Conservation (phyloP, 148 eudicot species). For the Vaccinium darrowii region DNA sequence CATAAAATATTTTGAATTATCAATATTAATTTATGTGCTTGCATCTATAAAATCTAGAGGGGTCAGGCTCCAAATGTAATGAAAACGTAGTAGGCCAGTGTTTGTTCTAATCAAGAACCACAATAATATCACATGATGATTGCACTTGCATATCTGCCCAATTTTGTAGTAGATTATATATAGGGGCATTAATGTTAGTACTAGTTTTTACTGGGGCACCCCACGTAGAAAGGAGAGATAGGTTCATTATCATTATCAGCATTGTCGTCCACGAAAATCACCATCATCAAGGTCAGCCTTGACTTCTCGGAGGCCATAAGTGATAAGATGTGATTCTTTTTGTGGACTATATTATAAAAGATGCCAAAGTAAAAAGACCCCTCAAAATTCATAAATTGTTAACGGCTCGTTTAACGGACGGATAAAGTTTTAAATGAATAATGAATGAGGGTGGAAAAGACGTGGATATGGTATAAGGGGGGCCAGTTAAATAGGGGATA, state of each 20-base stretch:
- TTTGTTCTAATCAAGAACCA: neutral
- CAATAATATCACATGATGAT: neutral
- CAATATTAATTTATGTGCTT: neutral
- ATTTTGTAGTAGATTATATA: neutral
- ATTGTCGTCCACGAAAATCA: neutral
- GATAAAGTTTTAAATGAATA: too few species aligned
- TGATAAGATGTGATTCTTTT: too few species aligned
- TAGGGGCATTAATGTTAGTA: neutral
- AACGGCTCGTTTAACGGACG: too few species aligned
- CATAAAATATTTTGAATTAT: too few species aligned
- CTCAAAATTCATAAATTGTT: too few species aligned
- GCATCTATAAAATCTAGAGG: neutral
- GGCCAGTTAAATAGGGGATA: too few species aligned
- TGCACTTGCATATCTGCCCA: neutral
- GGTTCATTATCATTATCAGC: neutral
- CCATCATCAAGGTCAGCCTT: too few species aligned
- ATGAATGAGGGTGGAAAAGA: too few species aligned
- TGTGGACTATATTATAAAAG: too few species aligned
- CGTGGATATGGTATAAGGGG: too few species aligned
- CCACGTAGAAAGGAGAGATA: neutral
- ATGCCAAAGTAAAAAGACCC: too few species aligned
- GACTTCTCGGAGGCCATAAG: too few species aligned
- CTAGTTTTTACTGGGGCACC: neutral
- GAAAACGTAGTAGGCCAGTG: neutral
- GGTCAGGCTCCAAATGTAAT: neutral